phyloP scores from a whole-genome alignment of 305 asterid genomes.

The Solanum chacoense region DNA sequence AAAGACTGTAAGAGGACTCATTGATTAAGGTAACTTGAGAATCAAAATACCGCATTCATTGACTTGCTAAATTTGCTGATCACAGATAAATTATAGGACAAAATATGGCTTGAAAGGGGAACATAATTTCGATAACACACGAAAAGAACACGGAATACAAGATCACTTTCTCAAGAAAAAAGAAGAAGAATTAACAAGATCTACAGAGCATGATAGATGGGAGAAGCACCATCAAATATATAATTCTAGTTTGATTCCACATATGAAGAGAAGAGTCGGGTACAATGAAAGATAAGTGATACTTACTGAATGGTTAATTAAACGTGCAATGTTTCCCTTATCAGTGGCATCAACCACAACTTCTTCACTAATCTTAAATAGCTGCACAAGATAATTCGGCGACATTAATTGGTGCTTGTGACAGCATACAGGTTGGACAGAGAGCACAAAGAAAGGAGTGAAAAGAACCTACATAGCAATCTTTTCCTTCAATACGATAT shows the following conservation, averaged over 20 bases:
- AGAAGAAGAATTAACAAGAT: background rate
- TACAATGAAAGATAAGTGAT: background rate
- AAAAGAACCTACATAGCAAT: slow-evolving; percentile 66
- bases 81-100: background rate
- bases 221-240: background rate
- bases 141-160: background rate
- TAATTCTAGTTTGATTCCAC: background rate
- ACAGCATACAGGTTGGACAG: background rate
- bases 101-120: background rate
- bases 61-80: background rate
- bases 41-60: background rate
- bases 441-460: background rate
- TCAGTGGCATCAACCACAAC: slow-evolving; percentile 98
- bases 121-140: background rate
- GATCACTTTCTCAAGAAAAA: background rate
- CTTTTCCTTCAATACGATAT: slow-evolving; percentile 79
- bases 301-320: slow-evolving; percentile 94
- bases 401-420: background rate
- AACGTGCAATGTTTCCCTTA: slow-evolving; percentile 95
- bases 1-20: background rate
- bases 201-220: background rate
- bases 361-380: slow-evolving; percentile 95
- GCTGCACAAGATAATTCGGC: slow-evolving; percentile 33
- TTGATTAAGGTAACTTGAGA: background rate
- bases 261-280: background rate